Evolutionary conservation across 208 protist genomes (phyloP), one percentile per base, ranked within the genome.

Genomic region (Leishmania braziliensis): DNA sequence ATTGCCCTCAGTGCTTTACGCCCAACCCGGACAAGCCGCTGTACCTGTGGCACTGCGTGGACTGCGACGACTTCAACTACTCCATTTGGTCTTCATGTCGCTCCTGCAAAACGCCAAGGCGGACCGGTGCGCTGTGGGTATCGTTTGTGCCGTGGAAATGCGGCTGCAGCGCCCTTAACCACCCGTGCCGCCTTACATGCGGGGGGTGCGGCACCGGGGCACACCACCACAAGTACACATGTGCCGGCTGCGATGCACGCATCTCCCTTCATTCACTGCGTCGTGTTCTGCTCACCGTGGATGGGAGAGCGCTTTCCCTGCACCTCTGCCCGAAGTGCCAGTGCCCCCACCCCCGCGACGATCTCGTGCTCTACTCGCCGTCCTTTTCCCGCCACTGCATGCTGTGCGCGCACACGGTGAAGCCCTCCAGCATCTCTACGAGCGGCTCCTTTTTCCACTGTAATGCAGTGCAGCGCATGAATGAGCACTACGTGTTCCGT

Each of bases 11-110:
- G n/a, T 96, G 93, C 76, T 96, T 91, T 80, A 33, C 73, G 26
- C 62, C 72, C 0, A 85, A 90, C 62, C 77, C 88, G 36, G 53
- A 80, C 29, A 90, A 89, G 58, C 60, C 76, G 29, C 58, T 94
- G 50, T 78, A 80, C 36, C 77, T 96, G 14, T 96, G 93, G 93
- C 90, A 89, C 76, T 96, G 93, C 74, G 88, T 77, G 51, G 53
- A 29, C 9, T 96, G 93, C 73, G 76, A 85, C 26, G 82, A 89
- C 70, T 88, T 89, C 77, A 94, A 89, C 82, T 89, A 90, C 63
- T 93, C 90, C 18, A 94, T 89, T 20, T 93, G 89, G 87, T 93
- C 89, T 14, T 79, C 88, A 26, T 96, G 93, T 78, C 90, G 87
- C 60, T 82, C 74, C 8, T 96, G 93, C 84, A 72, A 74, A 58